Percentiles rank a stretch among this genome's conserved stretches.
phyloP scores from a whole-genome alignment of 2,329 filamentous ascomycete species.

The Ophiocordyceps sinensis region DNA sequence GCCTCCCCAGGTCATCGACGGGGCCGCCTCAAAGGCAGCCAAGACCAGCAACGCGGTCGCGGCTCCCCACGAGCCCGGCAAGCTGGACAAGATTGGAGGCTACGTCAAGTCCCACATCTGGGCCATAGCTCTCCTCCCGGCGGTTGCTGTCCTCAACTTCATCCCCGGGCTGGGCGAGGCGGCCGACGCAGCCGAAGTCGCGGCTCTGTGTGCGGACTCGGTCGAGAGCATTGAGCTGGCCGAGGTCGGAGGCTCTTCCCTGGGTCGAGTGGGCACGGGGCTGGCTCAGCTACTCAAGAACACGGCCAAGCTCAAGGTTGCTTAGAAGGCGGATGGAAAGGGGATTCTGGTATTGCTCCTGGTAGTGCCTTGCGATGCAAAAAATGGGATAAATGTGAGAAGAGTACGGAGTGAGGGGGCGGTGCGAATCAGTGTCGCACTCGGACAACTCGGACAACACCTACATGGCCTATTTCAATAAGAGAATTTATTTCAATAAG shows the following conservation, averaged over 20 bases:
- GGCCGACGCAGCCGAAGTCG: background rate
- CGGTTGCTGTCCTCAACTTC: background rate
- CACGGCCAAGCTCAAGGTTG: background rate
- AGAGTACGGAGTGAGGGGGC: too few species aligned
- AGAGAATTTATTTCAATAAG: too few species aligned
- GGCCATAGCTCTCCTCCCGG: background rate
- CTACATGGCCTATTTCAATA: too few species aligned
- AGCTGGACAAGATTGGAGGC: background rate
- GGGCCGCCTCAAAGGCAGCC: background rate
- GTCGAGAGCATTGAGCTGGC: background rate
- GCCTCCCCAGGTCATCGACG: background rate
- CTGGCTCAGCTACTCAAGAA: background rate
- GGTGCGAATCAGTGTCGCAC: too few species aligned
- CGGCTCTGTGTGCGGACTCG: background rate
- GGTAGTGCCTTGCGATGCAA: background rate
- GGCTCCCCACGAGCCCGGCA: background rate
- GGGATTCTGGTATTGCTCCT: too few species aligned
- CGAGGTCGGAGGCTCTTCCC: background rate
- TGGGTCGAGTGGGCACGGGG: too few species aligned
- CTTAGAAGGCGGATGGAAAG: too few species aligned
- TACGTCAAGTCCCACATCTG: background rate
- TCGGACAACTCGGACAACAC: too few species aligned
- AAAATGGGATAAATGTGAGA: background rate
- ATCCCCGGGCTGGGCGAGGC: constrained; percentile 1
- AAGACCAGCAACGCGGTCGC: background rate